Base-by-base conservation (phyloP, 148 eudicot species). In the Hydrangea macrophylla region DNA sequence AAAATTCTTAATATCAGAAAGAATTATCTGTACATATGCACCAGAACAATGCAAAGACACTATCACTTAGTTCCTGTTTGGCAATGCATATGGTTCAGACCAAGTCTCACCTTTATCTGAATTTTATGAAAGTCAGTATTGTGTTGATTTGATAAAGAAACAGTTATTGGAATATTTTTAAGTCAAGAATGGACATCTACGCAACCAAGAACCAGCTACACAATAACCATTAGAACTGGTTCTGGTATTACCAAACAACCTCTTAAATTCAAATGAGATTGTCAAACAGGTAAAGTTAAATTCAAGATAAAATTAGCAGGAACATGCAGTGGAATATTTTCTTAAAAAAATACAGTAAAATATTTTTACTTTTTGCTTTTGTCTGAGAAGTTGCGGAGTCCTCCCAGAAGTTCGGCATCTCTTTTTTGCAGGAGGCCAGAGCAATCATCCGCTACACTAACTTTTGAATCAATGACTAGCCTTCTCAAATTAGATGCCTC, bases 401-500 rank as follows among this genome's bases (percentile, higher is more conserved):
- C 85, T 22, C 63, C 82, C 66, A 88, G 68, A 79, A 88, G 72
- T 72, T 82, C 84, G 56, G 76, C 69, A 77, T 88, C 89, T 9
- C 73, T 65, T 69, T 65, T 79, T 65, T 65, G 66, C 64, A 81
- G 62, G 60, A 81, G 79, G 50, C 79, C 77, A 55, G 69, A 35
- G 65, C 85, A 72, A 62, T 73, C 64, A 68, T 77, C 73, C 13
- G 67, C 83, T 45, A 82, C 59, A 63, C 79, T 73, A 68, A 64
- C 55, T 67, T 73, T 77, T 58, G 78, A 64, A 73, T 75, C 75
- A 61, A 72, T 65, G 65, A 85, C 74, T 40, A 83, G 65, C 56
- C 32, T 82, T 73, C 92, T 81, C 57, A 88, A 73, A 60, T 68
- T 82, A 72, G 78, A 80, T 60, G 92, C 89, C 71, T 83, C 85